Conservation (phyloP, 1,284 basidiomycete genomes). For the Austroboletus novae-zelandiae region DNA sequence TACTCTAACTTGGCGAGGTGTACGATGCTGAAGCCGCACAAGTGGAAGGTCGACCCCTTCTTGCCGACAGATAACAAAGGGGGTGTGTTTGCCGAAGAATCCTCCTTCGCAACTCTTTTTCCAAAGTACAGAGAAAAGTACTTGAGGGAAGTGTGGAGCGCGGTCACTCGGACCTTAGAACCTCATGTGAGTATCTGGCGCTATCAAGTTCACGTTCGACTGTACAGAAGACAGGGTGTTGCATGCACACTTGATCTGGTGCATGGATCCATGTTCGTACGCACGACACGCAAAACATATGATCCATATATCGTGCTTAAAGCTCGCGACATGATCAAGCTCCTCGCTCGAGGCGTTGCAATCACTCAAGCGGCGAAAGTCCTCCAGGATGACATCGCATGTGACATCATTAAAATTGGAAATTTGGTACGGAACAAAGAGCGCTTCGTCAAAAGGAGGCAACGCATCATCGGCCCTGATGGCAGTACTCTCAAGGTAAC, state of each 20-base stretch:
- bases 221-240: slow-evolving; percentile 58
- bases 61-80: slow-evolving; percentile 72
- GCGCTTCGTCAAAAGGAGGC: slow-evolving; percentile 92
- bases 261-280: slow-evolving; percentile 96
- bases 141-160: slow-evolving; percentile 91
- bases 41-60: slow-evolving; percentile 93
- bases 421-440: slow-evolving; percentile 95
- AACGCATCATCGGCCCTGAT: slow-evolving; percentile 96
- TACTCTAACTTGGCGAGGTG: not conserved
- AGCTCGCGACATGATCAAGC: slow-evolving; percentile 93
- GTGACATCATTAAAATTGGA: slow-evolving; percentile 98
- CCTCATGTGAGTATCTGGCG: slow-evolving; percentile 54
- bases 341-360: slow-evolving; percentile 90
- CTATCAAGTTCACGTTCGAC: not conserved
- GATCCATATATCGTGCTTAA: slow-evolving; percentile 97
- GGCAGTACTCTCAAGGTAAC: slow-evolving; percentile 90
- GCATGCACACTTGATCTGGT: slow-evolving; percentile 93
- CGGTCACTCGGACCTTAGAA: slow-evolving; percentile 87
- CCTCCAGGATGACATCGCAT: slow-evolving; percentile 86
- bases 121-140: slow-evolving; percentile 99
- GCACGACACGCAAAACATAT: slow-evolving; percentile 94
- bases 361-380: slow-evolving; percentile 86
- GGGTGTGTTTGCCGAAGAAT: slow-evolving; percentile 90
- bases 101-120: slow-evolving; percentile 96
- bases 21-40: slow-evolving; percentile 11